These are phyloP conservation scores for Eucalyptus leucophloia DNA, from an alignment of 345 rosid species.

Conservation along the genomic window DNA sequence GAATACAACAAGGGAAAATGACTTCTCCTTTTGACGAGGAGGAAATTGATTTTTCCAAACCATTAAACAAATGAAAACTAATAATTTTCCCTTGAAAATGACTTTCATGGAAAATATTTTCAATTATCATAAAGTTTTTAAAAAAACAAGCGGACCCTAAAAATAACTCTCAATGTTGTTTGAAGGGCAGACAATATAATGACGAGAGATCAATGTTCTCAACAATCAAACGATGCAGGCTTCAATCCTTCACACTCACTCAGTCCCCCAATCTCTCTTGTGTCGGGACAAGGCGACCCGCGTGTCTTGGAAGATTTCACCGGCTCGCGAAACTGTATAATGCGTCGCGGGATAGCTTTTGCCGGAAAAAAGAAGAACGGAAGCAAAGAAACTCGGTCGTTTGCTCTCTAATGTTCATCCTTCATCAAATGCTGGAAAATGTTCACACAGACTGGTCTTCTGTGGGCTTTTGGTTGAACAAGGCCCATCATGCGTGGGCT, in stretches of 20 bases:
- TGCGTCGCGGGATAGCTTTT: no score
- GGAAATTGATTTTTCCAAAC: no score
- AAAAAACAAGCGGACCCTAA: not conserved
- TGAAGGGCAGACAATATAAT: not conserved
- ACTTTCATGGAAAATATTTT: not conserved
- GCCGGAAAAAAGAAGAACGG: not conserved
- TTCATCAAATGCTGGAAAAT: not conserved
- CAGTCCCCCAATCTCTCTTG: not conserved
- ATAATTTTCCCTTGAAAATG: no score
- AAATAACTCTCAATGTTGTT: accelerated
- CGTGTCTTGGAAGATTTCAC: no score
- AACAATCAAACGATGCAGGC: accelerated
- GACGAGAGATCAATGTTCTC: not conserved
- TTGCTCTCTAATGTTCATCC: not conserved
- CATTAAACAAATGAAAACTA: no score
- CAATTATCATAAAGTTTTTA: not conserved
- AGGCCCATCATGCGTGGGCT: not conserved
- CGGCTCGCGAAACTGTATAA: accelerated
- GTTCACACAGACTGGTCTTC: not conserved
- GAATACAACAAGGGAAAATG: no score
- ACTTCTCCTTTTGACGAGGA: no score
- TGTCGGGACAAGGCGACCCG: no score
- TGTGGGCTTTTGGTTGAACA: not conserved
- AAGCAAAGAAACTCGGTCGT: not conserved
- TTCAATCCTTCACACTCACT: not conserved